Conservation (phyloP, 2,329 filamentous ascomycete species). For the Nothophoma quercina region DNA sequence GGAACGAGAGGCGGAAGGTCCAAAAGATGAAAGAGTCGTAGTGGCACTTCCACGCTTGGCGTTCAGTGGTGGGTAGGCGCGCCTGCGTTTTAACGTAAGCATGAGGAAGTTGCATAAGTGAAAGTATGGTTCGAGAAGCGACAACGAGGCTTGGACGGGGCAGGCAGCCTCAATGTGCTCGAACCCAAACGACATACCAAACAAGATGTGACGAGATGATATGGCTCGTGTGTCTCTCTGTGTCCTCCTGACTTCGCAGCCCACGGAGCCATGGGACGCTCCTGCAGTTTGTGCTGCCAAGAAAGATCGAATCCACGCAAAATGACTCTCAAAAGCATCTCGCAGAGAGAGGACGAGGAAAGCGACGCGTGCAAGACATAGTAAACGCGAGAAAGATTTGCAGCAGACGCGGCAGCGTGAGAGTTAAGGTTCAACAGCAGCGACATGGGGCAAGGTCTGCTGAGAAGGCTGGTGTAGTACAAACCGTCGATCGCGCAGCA, state of each 20-base stretch:
- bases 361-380: slow-evolving; percentile 12
- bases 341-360: background rate
- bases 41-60: slow-evolving; percentile 1
- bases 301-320: background rate
- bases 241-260: slow-evolving; percentile 11
- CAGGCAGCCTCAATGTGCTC: background rate
- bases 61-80: slow-evolving; percentile 1
- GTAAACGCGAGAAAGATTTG: background rate
- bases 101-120: slow-evolving; percentile 9
- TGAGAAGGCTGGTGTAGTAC: slow-evolving; percentile 21
- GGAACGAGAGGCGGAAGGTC: background rate
- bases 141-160: background rate
- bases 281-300: slow-evolving; percentile 8
- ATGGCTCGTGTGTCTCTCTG: slow-evolving; percentile 2
- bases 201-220: background rate
- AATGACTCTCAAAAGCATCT: slow-evolving; percentile 7
- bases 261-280: slow-evolving; percentile 4
- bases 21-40: slow-evolving; percentile 1
- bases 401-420: slow-evolving; percentile 17
- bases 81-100: slow-evolving; percentile 16
- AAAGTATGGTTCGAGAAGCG: slow-evolving; percentile 1
- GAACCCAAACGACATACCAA: slow-evolving; percentile 2
- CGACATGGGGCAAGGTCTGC: slow-evolving; percentile 18
- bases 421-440: slow-evolving; percentile 13
- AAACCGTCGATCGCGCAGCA: slow-evolving; percentile 1